These are phyloP conservation scores for Stylonectria norvegica DNA, from an alignment of 2,329 filamentous ascomycete genomes.

Conservation along the genomic window DNA sequence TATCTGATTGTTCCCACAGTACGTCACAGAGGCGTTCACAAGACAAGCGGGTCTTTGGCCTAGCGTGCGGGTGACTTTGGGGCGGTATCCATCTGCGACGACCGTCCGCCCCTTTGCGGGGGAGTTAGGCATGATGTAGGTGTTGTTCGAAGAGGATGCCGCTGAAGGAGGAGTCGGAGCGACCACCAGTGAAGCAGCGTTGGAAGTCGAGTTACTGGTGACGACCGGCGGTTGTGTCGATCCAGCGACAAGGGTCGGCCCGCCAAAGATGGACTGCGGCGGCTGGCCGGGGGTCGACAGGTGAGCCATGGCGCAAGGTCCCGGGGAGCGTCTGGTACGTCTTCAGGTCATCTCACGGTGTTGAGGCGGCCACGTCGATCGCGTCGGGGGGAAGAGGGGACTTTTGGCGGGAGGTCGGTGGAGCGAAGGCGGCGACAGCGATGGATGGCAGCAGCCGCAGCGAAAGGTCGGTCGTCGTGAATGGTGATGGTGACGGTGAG, in stretches of 20 bases:
- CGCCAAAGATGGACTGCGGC: conserved; percentile 47
- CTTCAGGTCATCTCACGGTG: conserved; percentile 19
- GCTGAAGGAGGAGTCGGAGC: conserved; percentile 23
- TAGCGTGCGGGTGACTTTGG: conserved; percentile 74
- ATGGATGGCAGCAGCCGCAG: not conserved
- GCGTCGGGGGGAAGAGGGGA: not conserved
- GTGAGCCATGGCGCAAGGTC: conserved; percentile 39
- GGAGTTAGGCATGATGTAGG: conserved; percentile 88
- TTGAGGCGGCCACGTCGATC: not conserved
- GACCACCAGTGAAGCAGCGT: conserved; percentile 24
- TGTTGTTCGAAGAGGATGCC: conserved; percentile 60
- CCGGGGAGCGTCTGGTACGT: conserved; percentile 12
- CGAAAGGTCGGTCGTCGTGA: not conserved
- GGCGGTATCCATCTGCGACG: conserved; percentile 72
- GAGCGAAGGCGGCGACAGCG: not conserved
- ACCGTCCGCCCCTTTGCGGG: conserved; percentile 64
- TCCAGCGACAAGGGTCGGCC: conserved; percentile 30
- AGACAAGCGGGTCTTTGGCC: conserved; percentile 86
- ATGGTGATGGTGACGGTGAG: not conserved
- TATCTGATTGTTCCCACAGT: conserved; percentile 94
- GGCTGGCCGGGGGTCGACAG: conserved; percentile 44
- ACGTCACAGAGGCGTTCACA: conserved; percentile 98
- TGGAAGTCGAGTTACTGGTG: conserved; percentile 19
- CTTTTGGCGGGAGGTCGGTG: not conserved
- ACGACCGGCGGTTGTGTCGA: conserved; percentile 23